Conservation (phyloP, 805 yeast genomes). For the Priceomyces haplophilus region DNA sequence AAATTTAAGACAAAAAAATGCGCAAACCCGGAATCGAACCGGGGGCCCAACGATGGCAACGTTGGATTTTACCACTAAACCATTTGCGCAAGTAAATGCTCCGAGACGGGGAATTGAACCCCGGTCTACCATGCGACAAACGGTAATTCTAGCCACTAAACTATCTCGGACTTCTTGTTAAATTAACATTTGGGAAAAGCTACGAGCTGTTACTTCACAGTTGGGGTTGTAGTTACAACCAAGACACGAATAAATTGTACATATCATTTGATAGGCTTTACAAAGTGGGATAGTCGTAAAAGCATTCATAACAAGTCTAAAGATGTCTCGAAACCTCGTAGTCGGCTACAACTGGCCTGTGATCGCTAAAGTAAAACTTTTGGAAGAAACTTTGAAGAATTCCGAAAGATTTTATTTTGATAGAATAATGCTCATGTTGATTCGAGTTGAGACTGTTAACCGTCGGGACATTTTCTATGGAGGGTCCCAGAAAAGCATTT, state of each 20-base stretch:
- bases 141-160: slow-evolving; percentile 23
- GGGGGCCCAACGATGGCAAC: slow-evolving; percentile 18
- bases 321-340: slow-evolving; percentile 7
- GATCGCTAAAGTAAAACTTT: slow-evolving; percentile 37
- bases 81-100: slow-evolving; percentile 13
- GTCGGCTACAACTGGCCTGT: slow-evolving; percentile 36
- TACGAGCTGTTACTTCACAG: background rate
- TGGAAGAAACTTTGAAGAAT: slow-evolving; percentile 36
- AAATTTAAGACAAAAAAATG: slow-evolving; percentile 8
- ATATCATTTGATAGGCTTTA: no score
- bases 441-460: slow-evolving; percentile 11
- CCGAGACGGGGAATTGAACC: slow-evolving; percentile 23
- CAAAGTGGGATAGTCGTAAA: no score
- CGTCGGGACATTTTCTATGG: slow-evolving; percentile 3
- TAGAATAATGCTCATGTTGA: slow-evolving; percentile 19
- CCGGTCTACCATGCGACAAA: slow-evolving; percentile 23
- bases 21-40: slow-evolving; percentile 17
- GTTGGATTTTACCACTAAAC: slow-evolving; percentile 16
- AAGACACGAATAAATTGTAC: no score
- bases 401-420: slow-evolving; percentile 34
- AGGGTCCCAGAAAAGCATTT: slow-evolving; percentile 4
- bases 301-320: background rate
- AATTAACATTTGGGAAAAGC: background rate
- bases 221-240: no score
- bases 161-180: slow-evolving; percentile 16